Percentiles rank a stretch among this genome's conserved stretches.
Evolutionary conservation across 2,329 filamentous ascomycete genomes (phyloP).

Genomic region (Rhinocladiella similis): DNA sequence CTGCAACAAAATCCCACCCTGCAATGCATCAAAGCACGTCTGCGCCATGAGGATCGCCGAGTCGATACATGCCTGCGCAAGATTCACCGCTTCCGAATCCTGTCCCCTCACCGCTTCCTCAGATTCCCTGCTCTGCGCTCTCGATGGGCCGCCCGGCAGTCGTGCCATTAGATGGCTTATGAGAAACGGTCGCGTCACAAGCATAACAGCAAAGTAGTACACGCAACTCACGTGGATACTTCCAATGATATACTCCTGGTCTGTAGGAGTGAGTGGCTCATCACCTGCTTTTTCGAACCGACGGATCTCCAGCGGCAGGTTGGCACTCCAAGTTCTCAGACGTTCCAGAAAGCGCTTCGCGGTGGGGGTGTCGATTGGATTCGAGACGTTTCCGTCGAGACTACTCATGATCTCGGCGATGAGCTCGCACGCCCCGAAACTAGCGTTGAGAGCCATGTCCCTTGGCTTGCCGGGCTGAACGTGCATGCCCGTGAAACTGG

Average conservation of each 20-base stretch:
- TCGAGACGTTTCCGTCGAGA: slow-evolving; percentile 41
- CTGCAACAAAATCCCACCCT: slow-evolving; percentile 46
- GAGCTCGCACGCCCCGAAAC: slow-evolving; percentile 39
- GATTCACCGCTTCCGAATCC: slow-evolving; percentile 19
- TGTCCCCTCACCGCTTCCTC: neutral
- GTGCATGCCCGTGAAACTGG: slow-evolving; percentile 27
- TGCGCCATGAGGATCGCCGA: slow-evolving; percentile 58
- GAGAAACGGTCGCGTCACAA: slow-evolving; percentile 58
- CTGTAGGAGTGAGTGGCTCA: slow-evolving; percentile 20
- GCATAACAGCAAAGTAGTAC: slow-evolving; percentile 61
- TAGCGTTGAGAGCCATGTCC: slow-evolving; percentile 30
- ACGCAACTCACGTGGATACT: slow-evolving; percentile 58
- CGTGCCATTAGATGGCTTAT: slow-evolving; percentile 48
- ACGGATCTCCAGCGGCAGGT: slow-evolving; percentile 38
- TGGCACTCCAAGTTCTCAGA: slow-evolving; percentile 49
- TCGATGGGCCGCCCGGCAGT: slow-evolving; percentile 1
- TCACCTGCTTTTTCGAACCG: slow-evolving; percentile 32
- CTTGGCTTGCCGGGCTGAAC: slow-evolving; percentile 26
- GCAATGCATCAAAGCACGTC: slow-evolving; percentile 52
- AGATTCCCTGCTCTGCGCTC: too few relatives aligned
- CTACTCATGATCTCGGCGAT: slow-evolving; percentile 47
- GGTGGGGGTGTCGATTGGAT: slow-evolving; percentile 32
- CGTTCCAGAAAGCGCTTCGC: slow-evolving; percentile 45
- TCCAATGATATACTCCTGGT: slow-evolving; percentile 44
- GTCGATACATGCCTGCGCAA: slow-evolving; percentile 57